Evolutionary conservation across 495 filamentous ascomycete species (phyloP).

Genomic region (Peziza echinospora): DNA sequence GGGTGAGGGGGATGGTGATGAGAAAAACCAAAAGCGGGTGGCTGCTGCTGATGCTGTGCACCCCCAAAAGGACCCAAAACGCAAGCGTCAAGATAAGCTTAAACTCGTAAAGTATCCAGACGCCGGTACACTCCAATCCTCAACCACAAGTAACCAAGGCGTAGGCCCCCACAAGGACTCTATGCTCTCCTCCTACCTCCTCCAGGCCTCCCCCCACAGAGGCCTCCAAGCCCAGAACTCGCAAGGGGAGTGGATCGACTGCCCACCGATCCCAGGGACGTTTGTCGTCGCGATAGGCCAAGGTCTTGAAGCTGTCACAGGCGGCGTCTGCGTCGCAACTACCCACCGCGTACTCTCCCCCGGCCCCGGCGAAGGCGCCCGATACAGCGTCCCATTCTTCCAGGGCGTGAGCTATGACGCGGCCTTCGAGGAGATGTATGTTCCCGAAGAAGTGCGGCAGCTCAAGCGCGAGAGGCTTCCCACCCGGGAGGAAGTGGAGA

Average conservation of each 20-base stretch:
- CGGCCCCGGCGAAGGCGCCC: constrained; percentile 38
- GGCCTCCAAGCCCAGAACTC: constrained; percentile 84
- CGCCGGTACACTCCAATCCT: constrained; percentile 6
- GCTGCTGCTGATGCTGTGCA: neutral
- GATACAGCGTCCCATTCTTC: constrained; percentile 80
- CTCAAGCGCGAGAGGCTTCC: constrained; percentile 22
- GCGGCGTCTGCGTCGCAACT: constrained; percentile 66
- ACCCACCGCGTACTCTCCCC: constrained; percentile 66
- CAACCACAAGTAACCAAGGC: constrained; percentile 5
- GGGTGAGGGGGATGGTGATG: neutral
- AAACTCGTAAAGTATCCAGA: constrained; percentile 70
- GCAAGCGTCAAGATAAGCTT: constrained; percentile 46
- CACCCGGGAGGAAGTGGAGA: constrained; percentile 47
- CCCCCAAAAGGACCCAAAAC: constrained; percentile 5
- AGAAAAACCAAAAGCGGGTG: neutral
- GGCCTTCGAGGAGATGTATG: constrained; percentile 48
- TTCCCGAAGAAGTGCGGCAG: constrained; percentile 42
- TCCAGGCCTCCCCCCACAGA: constrained; percentile 59
- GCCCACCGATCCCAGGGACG: constrained; percentile 38
- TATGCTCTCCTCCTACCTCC: constrained; percentile 67
- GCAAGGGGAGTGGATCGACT: constrained; percentile 59
- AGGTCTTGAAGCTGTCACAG: constrained; percentile 74
- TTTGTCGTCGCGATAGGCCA: constrained; percentile 83
- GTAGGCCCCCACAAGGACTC: constrained; percentile 74
- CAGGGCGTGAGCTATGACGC: constrained; percentile 72